phyloP scores from a whole-genome alignment of 1,284 basidiomycete species.

The Heterobasidion parviporum region DNA sequence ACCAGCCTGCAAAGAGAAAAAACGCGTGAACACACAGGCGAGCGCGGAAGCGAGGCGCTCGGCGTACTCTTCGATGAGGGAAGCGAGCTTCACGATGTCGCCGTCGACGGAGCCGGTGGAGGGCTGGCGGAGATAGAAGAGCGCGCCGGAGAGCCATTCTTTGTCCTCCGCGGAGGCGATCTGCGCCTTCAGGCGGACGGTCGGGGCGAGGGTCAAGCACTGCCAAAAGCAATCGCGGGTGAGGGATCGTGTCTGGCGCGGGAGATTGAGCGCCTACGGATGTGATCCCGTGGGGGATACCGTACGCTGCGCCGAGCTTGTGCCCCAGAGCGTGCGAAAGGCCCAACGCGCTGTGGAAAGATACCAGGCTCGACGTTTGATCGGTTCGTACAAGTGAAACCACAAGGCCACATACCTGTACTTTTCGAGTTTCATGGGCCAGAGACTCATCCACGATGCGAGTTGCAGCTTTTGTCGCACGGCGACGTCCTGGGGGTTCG shows the following conservation, averaged over 20 bases:
- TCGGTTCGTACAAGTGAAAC: background rate
- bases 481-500: slow-evolving; percentile 46
- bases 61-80: slow-evolving; percentile 45
- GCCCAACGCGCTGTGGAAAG: slow-evolving; percentile 47
- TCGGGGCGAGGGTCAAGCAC: slow-evolving; percentile 71
- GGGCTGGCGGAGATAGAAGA: slow-evolving; percentile 49
- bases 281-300: slow-evolving; percentile 77
- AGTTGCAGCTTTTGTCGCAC: slow-evolving; percentile 64
- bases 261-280: slow-evolving; percentile 38
- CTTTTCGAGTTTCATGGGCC: slow-evolving; percentile 52
- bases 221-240: slow-evolving; percentile 15
- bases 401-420: slow-evolving; percentile 33
- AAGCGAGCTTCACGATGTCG: slow-evolving; percentile 46
- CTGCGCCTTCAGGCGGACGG: slow-evolving; percentile 50
- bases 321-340: slow-evolving; percentile 72
- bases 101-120: slow-evolving; percentile 53
- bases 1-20: slow-evolving; percentile 32
- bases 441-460: slow-evolving; percentile 75
- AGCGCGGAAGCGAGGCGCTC: background rate
- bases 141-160: slow-evolving; percentile 41
- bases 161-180: slow-evolving; percentile 50
- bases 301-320: slow-evolving; percentile 67
- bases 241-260: background rate
- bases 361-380: background rate
- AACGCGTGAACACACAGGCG: background rate